phyloP scores from a whole-genome alignment of 257 asterid genomes.

The Solanum dulcamara region DNA sequence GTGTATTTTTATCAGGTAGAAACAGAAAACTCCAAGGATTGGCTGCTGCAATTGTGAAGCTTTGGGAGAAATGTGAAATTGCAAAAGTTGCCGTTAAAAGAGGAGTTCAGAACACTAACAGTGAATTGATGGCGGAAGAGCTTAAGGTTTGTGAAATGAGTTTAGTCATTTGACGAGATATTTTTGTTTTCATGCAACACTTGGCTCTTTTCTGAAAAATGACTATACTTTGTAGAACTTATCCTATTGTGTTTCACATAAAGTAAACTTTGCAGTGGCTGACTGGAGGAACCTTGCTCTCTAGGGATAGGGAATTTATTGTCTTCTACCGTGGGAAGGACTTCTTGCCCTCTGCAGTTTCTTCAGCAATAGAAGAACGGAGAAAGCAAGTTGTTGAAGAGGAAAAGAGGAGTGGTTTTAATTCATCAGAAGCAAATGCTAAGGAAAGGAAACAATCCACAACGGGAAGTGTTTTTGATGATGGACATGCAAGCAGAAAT shows the following conservation, averaged over 20 bases:
- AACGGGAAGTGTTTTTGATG: constrained; percentile 18
- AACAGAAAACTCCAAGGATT: constrained; percentile 85
- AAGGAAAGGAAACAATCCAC: constrained; percentile 11
- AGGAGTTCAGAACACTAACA: constrained; percentile 91
- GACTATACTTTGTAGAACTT: not conserved
- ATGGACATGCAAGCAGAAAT: not conserved
- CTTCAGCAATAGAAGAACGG: constrained; percentile 79
- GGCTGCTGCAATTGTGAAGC: constrained; percentile 84
- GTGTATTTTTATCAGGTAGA: constrained; percentile 50
- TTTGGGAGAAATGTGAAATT: constrained; percentile 99
- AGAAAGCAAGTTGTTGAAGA: constrained; percentile 33
- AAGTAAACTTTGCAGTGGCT: constrained; percentile 55
- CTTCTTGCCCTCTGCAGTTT: constrained; percentile 83
- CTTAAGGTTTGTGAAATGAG: constrained; percentile 55
- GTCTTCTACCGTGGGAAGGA: constrained; percentile 94
- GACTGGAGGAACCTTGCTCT: constrained; percentile 90
- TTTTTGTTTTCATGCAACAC: not conserved
- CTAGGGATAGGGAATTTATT: constrained; percentile 89
- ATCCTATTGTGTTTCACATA: constrained; percentile 5
- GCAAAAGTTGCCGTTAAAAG: constrained; percentile 88
- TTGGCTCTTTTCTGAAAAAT: not conserved
- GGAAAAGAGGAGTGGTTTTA: constrained; percentile 10
- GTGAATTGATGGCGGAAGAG: constrained; percentile 93
- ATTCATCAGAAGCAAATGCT: constrained; percentile 3
- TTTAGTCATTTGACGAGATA: not conserved